Base-by-base conservation (phyloP, 2,329 filamentous ascomycete species). In the Huntiella decipiens region DNA sequence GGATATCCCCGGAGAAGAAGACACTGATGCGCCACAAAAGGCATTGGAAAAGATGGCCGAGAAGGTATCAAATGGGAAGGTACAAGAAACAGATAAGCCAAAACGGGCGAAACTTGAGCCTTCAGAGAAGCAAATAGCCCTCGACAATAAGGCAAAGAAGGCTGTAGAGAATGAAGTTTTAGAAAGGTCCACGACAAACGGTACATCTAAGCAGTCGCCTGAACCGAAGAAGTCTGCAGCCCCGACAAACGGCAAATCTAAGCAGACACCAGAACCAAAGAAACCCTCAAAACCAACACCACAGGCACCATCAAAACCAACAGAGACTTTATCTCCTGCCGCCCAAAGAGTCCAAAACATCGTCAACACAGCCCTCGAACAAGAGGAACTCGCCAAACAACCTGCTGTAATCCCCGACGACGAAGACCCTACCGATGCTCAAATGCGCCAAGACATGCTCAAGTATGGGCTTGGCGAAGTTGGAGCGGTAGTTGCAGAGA, bases 401-500 rank as follows among this genome's bases (percentile, higher is more conserved):
- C 56, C 65, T 28, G 58, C 63, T 1, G 63, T 85, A 10, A 70
- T 82, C 11, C 81, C 85, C 1, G 70, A 78, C 1, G 71, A 82
- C 44, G 91, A 98, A 54, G 74, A 79, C 0, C 67, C 73, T 10
- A 86, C 93, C 52, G 88, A 95, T 51, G 82, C 85, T 3, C 71
- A 71, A 31, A 61, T 94, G 17, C 78, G 91, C 4, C 74, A 79
- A 48, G 79, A 95, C 56, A 96, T 98, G 87, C 68, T 96, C 5
- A 72, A 82, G 51, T 98, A 96, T 57, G 79, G 83, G 51, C 70
- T 94, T 61, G 79, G 80, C 38, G 88, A 96, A 59, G 79, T 98
- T 48, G 85, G 86, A 3, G 77, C 84, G 34, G 82, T 98, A 2
- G 91, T 98, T 12, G 91, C 91, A 12, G 82, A 98, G 4, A 91